Base-by-base conservation (phyloP, 2,329 filamentous ascomycete species). In the Daldinia eschscholtzii region DNA sequence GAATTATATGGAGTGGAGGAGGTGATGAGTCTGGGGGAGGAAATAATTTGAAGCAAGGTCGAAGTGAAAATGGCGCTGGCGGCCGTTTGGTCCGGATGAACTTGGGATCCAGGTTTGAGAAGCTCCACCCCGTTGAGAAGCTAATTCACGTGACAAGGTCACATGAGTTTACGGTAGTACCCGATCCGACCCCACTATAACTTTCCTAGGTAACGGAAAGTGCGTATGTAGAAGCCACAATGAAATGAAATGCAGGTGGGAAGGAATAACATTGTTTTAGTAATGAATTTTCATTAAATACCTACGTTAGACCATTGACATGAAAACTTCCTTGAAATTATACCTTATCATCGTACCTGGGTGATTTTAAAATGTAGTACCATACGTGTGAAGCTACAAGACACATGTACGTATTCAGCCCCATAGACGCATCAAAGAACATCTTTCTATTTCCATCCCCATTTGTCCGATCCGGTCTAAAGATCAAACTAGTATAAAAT, bases 1-100 rank as follows among this genome's bases (percentile, higher is more conserved):
- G 82, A 10, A 81, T 87, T 85, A 82, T 83, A 85, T 85, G 85
- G 85, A 86, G 85, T 85, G 86, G 85, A 86, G 83, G 77, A 77
- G 77, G 79, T 79, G 80, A 84, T 85, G 83, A 72, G 74, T 75
- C 74, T 76, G 74, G 71, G 70, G 64, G 73, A 74, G 74, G 74
- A 77, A 76, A 72, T 73, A 75, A 72, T 72, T 72, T 70, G 67
- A 70, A 68, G 64, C 64, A 71, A 52, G 56, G 59, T 70, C 67
- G 67, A 70, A 52, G 67, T 70, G 60, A 72, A 72, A 72, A 72
- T 72, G 67, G 70, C 70, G 70, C 70, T 72, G 69, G 62, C 70
- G 58, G 70, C 57, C 61, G 62, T 65, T 65, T 72, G 57, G 67
- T 42, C 64, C 67, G 61, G 67, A 61, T 64, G 66, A 63, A 67